phyloP scores from a whole-genome alignment of 257 asterid species.

The Solanum microdontum region DNA sequence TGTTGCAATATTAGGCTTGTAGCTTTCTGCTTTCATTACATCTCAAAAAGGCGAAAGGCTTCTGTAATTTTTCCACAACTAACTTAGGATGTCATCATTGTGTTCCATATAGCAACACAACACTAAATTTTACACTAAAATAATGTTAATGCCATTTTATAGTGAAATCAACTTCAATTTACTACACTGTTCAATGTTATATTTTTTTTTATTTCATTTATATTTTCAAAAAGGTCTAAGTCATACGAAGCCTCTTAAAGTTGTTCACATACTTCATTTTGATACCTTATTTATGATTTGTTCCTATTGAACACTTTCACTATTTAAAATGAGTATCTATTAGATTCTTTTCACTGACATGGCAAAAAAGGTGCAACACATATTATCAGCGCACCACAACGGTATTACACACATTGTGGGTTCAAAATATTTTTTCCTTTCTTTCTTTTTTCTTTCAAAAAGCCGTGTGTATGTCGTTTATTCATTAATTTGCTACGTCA shows the following conservation, averaged over 20 bases:
- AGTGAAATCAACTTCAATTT: neutral
- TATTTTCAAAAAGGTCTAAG: too few relatives aligned
- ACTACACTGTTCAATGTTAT: neutral
- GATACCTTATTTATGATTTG: neutral
- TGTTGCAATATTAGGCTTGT: constrained; percentile 44
- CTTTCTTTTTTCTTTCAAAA: neutral
- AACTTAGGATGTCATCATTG: constrained; percentile 41
- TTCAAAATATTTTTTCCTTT: neutral
- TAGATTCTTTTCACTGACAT: neutral
- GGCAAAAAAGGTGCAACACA: neutral
- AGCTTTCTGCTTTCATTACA: constrained; percentile 31
- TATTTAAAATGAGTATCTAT: neutral
- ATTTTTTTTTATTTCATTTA: too few relatives aligned
- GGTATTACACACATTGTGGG: too few relatives aligned
- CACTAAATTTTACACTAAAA: too few relatives aligned
- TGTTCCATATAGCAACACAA: constrained; percentile 44
- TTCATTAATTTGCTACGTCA: neutral
- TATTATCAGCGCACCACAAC: too few relatives aligned
- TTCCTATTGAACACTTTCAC: neutral
- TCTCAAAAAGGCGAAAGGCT: constrained; percentile 44
- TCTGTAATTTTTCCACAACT: constrained; percentile 30
- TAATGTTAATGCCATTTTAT: neutral
- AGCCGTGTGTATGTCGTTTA: neutral
- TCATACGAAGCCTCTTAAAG: too few relatives aligned
- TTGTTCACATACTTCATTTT: too few relatives aligned